Evolutionary conservation across 140 eudicot genomes (phyloP), one percentile per base, ranked within the genome.

Genomic region (Eryngium alpinum): DNA sequence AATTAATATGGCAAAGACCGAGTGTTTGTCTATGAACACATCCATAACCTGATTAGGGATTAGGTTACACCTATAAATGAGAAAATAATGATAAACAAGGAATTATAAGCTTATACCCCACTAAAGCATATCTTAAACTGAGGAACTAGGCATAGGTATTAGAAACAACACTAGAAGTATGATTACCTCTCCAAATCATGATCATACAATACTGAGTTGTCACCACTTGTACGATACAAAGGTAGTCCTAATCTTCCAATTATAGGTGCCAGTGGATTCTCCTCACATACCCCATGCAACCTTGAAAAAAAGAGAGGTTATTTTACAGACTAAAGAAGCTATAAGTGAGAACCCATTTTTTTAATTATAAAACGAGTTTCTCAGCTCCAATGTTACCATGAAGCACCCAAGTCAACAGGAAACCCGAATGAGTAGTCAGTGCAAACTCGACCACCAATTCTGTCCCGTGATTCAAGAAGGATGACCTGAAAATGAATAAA

Each of bases 231-330:
- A 67, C 99, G 98, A 34, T 96, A 96, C 43, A 96, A 89, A 59
- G 99, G 99, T 19, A 96, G 87, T 27, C 98, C 98, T 81, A 96
- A 93, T 85, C 92, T 84, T 66, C 97, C 97, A 24, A 96, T 96
- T 13, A 96, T 62, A 77, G 98, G 90, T 62, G 99, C 98, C 88
- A 96, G 85, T 3, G 99, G 99, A 86, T 96, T 96, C 82, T 96
- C 97, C 80, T 96, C 90, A 81, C 94, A 89, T 77, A 96, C 99
- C 53, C 99, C 99, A 88, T 96, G 99, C 82, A 96, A 87, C 99
- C 99, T 95, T 79, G 85, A 86, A 73, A 85, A 31, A 19, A 43
- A 66, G n/a, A n/a, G n/a, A n/a, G 67, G 69, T 56, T 5, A 34
- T 18, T 10, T 53, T 31, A 70, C 31, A 83, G 52, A 43, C 28